These are phyloP conservation scores for Paramecium pentaurelia DNA, from an alignment of 73 alveolate species.

Conservation along the genomic window DNA sequence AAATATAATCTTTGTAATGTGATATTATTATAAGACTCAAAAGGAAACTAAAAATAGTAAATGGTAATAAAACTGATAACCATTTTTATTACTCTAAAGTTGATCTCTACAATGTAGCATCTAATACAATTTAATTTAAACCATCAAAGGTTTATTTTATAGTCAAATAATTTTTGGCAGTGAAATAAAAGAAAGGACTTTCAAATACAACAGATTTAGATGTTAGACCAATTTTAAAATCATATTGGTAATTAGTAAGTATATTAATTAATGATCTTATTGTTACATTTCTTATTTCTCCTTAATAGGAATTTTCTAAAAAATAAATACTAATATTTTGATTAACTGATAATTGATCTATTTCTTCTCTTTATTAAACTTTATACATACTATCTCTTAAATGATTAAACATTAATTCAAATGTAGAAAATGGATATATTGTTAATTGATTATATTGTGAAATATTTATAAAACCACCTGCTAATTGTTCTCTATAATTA, in stretches of 20 bases:
- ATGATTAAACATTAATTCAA: not conserved
- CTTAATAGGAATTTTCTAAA: not conserved
- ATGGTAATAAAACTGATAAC: not conserved
- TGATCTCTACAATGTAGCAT: not conserved
- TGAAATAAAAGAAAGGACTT: slow-evolving; percentile 33
- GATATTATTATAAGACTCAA: not conserved
- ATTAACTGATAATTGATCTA: not conserved
- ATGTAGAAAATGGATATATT: not conserved
- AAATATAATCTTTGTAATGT: not conserved
- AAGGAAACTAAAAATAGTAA: not conserved
- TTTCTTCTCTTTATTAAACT: not conserved
- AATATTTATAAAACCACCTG: not conserved
- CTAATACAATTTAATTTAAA: not conserved
- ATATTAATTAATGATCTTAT: not conserved
- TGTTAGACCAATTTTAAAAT: not conserved
- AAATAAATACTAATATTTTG: not conserved
- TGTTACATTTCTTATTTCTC: not conserved
- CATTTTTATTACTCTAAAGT: not conserved
- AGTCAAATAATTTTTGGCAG: slow-evolving; percentile 1
- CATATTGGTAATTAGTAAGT: not conserved
- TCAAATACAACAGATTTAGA: not conserved
- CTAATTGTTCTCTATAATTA: not conserved
- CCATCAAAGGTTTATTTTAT: not conserved
- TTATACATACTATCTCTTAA: not conserved
- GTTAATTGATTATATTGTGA: not conserved